Conservation (phyloP, 345 rosid species). For the Citrus inodora region DNA sequence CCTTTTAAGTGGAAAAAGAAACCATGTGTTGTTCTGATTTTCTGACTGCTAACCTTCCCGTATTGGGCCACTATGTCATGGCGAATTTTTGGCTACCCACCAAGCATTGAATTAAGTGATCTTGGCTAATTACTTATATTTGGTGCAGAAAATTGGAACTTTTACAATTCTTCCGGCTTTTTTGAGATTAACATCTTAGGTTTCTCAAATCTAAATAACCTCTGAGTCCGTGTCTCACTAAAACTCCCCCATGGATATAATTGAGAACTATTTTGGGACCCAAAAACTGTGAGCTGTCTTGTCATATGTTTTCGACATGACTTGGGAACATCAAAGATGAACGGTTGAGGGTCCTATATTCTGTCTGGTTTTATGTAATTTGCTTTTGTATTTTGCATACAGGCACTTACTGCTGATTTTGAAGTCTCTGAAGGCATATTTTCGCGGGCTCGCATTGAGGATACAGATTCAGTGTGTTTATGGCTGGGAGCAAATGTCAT, state of each 20-base stretch:
- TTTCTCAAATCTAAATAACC: neutral
- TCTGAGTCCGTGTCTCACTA: neutral
- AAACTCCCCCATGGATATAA: neutral
- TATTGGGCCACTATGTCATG: neutral
- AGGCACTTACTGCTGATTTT: conserved; percentile 83
- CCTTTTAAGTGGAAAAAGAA: neutral
- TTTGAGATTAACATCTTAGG: neutral
- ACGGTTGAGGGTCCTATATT: neutral
- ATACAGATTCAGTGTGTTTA: conserved; percentile 74
- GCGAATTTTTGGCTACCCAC: neutral
- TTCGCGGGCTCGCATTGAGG: conserved; percentile 69
- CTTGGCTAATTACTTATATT: neutral
- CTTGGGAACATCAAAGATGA: neutral
- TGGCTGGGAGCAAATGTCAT: conserved; percentile 97
- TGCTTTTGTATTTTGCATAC: conserved; percentile 9
- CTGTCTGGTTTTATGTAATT: neutral
- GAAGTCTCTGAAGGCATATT: conserved; percentile 96
- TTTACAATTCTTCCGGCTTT: neutral
- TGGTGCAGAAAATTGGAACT: neutral
- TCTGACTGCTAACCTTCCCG: neutral
- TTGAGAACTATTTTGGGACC: neutral
- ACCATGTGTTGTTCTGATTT: neutral
- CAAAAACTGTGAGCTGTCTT: neutral
- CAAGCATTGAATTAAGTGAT: neutral
- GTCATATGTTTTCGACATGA: neutral